phyloP scores from a whole-genome alignment of 1,284 basidiomycete genomes.

The Naganishia albida region DNA sequence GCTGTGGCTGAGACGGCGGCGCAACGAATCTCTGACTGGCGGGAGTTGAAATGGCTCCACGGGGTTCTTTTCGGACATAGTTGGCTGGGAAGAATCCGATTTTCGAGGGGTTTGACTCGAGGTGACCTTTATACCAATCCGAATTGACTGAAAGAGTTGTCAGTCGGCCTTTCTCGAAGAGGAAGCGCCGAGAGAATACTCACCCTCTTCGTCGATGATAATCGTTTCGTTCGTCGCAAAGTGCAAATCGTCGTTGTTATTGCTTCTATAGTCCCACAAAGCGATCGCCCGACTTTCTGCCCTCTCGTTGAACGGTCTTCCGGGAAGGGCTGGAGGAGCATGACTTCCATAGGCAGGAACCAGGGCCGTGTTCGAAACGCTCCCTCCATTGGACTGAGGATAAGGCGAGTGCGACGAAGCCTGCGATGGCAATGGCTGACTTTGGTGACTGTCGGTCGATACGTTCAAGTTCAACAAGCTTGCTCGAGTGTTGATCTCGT shows the following conservation, averaged over 20 bases:
- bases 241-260: conserved; percentile 26
- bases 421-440: background rate
- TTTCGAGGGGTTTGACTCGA: conserved; percentile 25
- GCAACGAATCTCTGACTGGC: conserved; percentile 14
- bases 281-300: conserved; percentile 24
- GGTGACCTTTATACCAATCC: conserved; percentile 34
- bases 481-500: conserved; percentile 6
- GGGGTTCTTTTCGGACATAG: conserved; percentile 24
- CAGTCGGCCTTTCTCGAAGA: background rate
- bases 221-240: conserved; percentile 32
- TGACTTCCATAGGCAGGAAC: background rate
- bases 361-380: conserved; percentile 1
- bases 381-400: background rate
- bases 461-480: conserved; percentile 17
- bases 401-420: conserved; percentile 1
- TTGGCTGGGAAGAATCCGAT: conserved; percentile 34
- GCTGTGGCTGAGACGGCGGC: background rate
- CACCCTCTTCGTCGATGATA: conserved; percentile 32
- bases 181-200: background rate
- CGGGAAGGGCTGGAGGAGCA: conserved; percentile 17
- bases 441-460: conserved; percentile 2
- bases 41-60: background rate
- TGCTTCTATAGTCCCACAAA: conserved; percentile 31
- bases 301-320: conserved; percentile 4
- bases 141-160: conserved; percentile 25